Percentiles rank a stretch among this genome's conserved stretches.
These are phyloP conservation scores for Solanum paucissectum DNA, from an alignment of 257 asterid species.

Conservation along the genomic window DNA sequence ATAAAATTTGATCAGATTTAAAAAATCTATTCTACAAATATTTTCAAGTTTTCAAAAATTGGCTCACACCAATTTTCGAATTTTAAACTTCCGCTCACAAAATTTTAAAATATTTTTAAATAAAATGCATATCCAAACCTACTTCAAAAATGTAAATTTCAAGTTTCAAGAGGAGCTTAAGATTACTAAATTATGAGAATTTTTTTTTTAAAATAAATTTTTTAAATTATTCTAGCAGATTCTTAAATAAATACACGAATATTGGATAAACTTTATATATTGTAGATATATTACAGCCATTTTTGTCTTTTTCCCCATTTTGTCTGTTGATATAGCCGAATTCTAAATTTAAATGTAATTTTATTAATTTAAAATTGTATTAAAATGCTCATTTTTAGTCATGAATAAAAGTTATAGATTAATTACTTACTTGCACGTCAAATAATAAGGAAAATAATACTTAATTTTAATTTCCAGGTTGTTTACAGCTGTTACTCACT, in stretches of 20 bases:
- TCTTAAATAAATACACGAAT: background rate
- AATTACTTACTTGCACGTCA: background rate
- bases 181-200: background rate
- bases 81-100: background rate
- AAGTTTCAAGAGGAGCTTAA: background rate
- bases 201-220: background rate
- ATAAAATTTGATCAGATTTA: background rate
- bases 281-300: background rate
- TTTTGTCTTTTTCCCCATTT: background rate
- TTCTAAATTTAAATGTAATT: background rate
- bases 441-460: background rate
- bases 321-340: background rate
- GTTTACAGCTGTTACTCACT: background rate
- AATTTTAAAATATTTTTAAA: background rate
- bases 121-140: background rate
- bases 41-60: background rate
- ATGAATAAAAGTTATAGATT: background rate
- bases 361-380: background rate
- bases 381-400: background rate
- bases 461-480: background rate
- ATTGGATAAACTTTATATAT: background rate
- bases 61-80: background rate
- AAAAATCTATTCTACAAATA: background rate
- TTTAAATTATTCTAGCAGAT: background rate
- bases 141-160: background rate